A percentile compares a stretch with the other conserved stretches of the same genome.
phyloP scores from a whole-genome alignment of 2,329 filamentous ascomycete genomes.

The Bipolaris oryzae region DNA sequence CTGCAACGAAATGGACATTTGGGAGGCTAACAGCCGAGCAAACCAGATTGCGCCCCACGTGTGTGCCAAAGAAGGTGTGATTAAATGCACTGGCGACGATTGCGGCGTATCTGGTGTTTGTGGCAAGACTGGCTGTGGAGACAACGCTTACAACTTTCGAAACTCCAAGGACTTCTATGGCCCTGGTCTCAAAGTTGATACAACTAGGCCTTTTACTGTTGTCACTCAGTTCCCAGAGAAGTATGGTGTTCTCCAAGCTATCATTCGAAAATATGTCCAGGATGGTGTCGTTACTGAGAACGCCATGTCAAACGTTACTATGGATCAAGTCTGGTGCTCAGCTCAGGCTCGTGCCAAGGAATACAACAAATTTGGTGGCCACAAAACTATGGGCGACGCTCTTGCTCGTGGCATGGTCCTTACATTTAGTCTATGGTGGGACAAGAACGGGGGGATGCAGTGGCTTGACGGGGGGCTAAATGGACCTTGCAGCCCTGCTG shows the following conservation, averaged over 20 bases:
- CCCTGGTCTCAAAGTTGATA: slow-evolving; percentile 59
- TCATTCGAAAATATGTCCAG: slow-evolving; percentile 70
- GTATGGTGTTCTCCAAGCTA: slow-evolving; percentile 62
- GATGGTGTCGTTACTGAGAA: slow-evolving; percentile 65
- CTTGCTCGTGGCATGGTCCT: slow-evolving; percentile 60
- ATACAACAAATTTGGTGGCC: slow-evolving; percentile 50
- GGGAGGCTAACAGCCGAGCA: slow-evolving; percentile 60
- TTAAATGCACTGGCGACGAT: slow-evolving; percentile 50
- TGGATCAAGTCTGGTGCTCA: slow-evolving; percentile 41
- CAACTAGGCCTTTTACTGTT: slow-evolving; percentile 65
- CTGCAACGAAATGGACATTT: slow-evolving; percentile 63
- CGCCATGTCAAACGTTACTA: slow-evolving; percentile 48
- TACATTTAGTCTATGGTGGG: slow-evolving; percentile 63
- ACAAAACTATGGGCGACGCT: slow-evolving; percentile 55
- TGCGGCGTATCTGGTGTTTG: slow-evolving; percentile 46
- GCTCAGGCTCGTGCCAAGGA: slow-evolving; percentile 29
- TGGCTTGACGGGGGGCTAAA: slow-evolving; percentile 61
- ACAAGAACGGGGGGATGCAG: slow-evolving; percentile 59
- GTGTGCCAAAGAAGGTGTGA: slow-evolving; percentile 55
- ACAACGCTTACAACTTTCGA: slow-evolving; percentile 39
- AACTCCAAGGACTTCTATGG: slow-evolving; percentile 39
- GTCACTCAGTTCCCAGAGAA: slow-evolving; percentile 71
- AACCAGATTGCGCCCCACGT: slow-evolving; percentile 58
- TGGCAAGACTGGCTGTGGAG: slow-evolving; percentile 45
- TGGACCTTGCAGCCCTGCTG: slow-evolving; percentile 61